Conservation (phyloP, 2,329 filamentous ascomycete species). For the Harringtonia aguacate region DNA sequence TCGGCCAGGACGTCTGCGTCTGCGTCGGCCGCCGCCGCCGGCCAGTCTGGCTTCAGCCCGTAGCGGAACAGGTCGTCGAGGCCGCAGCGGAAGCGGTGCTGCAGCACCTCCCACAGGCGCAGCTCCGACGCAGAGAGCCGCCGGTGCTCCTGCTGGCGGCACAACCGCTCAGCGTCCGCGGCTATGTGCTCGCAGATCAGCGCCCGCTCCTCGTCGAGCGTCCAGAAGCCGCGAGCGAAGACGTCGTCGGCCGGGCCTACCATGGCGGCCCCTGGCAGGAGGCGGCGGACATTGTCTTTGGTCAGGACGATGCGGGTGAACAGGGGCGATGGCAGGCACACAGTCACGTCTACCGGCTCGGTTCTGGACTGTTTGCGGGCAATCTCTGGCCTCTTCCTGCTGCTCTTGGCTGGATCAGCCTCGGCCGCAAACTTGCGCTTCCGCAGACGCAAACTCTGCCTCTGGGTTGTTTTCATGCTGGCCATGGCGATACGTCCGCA, state of each 20-base stretch:
- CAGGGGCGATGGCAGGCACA: background rate
- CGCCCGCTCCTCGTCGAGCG: conserved; percentile 1
- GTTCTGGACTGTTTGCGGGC: too few relatives aligned
- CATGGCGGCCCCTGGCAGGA: conserved; percentile 6
- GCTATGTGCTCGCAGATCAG: background rate
- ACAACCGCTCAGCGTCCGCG: background rate
- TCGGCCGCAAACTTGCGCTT: too few relatives aligned
- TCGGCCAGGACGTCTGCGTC: background rate
- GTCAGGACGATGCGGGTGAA: background rate
- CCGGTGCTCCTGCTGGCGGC: background rate
- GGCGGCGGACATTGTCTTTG: conserved; percentile 2
- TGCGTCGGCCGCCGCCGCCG: background rate
- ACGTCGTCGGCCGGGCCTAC: conserved; percentile 8
- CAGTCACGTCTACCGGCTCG: too few relatives aligned
- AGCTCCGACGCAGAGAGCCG: conserved; percentile 5
- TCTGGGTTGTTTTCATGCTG: too few relatives aligned
- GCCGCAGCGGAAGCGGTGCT: conserved; percentile 9
- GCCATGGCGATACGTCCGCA: too few relatives aligned
- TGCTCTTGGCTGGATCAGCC: too few relatives aligned
- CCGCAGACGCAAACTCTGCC: too few relatives aligned
- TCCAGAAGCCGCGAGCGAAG: conserved; percentile 8
- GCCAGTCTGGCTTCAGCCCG: conserved; percentile 7
- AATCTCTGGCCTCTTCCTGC: background rate
- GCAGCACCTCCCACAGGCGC: conserved; percentile 9
- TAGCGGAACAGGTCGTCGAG: conserved; percentile 12